Evolutionary conservation across 176 grass and related monocot genomes (phyloP).

Genomic region (Carex myosuroides): DNA sequence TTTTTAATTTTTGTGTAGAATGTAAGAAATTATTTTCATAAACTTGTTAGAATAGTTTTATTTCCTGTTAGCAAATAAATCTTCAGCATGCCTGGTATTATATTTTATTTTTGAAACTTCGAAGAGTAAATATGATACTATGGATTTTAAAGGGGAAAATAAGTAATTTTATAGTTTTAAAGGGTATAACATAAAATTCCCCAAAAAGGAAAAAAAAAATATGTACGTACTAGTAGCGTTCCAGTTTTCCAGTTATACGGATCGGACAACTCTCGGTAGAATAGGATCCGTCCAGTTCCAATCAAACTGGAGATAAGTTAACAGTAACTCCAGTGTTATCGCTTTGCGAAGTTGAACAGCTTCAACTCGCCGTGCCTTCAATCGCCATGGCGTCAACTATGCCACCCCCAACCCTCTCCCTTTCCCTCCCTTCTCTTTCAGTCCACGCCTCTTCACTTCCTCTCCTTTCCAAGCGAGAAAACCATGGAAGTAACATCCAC

Average conservation of each 20-base stretch:
- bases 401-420: not conserved
- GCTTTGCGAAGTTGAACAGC: not conserved
- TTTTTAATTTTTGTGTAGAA: not conserved
- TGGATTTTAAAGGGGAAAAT: too few relatives aligned
- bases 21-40: not conserved
- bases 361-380: not conserved
- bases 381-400: conserved; percentile 11
- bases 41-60: not conserved
- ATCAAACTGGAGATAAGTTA: not conserved
- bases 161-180: too few relatives aligned
- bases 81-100: not conserved
- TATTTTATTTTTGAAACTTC: too few relatives aligned
- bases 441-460: not conserved
- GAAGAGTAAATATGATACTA: too few relatives aligned
- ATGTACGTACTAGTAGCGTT: not conserved
- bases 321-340: not conserved
- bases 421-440: not conserved
- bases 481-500: not conserved
- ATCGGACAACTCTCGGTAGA: not conserved
- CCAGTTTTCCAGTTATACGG: not conserved
- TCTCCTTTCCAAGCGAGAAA: conserved; percentile 3
- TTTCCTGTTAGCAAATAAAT: not conserved
- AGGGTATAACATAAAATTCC: too few relatives aligned
- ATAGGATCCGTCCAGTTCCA: not conserved
- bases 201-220: not conserved